Base-by-base conservation (phyloP, 2,329 filamentous ascomycete genomes). In the Alternaria metachromatica region DNA sequence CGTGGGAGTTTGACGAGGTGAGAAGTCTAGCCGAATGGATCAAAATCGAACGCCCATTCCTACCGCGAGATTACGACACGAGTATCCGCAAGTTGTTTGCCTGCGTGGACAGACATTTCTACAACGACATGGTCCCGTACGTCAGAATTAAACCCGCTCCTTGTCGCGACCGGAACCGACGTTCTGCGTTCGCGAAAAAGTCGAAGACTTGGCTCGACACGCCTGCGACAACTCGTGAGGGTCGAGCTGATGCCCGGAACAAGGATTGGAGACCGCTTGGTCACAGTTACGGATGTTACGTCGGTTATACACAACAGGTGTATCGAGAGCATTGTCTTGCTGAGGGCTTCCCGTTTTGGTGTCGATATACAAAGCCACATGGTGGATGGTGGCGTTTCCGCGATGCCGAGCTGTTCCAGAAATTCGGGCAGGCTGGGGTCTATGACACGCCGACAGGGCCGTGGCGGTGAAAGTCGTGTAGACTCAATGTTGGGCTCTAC, bases 11-110 rank as follows among this genome's bases (percentile, higher is more conserved):
- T 20, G 57, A 59, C 6, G 57, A 59, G 25, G 57, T 59, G 18
- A 59, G 57, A 18, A 54, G 57, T 8, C 3, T 55, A 13, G 57
- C 41, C 12, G 49, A 54, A 59, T 54, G 49, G 48, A 59, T 59
- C 33, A 46, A 30, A n/a, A n/a, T 59, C 49, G 37, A 59, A 54
- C 21, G 28, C 11, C 11, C 37, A 25, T 54, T 20, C 11, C 26
- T 59, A 23, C 37, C 57, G 3, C 18, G 53, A 13, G 23, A 45
- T 26, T 37, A 54, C 41, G 13, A 26, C 4, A 13, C 4, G 10
- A 25, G 49, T 12, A 59, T 59, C n/a, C 48, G 11, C 41, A 15
- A 3, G 4, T 18, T 59, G 13, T 59, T 59, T 46, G 57, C 49
- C 48, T 33, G 12, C 0, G 41, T 59, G 11, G 20, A 54, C 13